A percentile compares a stretch with the other conserved stretches of the same genome.
Conservation (phyloP, 495 filamentous ascomycete species). For the Aspergillus taichungensis region DNA sequence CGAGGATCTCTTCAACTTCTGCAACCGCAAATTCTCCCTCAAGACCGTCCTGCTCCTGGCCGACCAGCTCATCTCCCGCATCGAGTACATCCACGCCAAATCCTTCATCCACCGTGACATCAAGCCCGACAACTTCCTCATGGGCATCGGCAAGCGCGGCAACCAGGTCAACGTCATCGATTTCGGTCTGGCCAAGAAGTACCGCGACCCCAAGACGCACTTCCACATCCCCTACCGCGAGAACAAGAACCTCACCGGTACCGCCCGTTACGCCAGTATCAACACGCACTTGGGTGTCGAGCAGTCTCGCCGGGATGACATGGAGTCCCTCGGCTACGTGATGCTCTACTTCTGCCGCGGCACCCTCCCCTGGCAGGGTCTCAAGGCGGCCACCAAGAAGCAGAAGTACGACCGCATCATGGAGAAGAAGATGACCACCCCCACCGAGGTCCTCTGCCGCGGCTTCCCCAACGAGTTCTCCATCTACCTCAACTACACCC, state of each 20-base stretch:
- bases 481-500: constrained; percentile 99
- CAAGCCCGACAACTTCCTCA: constrained; percentile 99
- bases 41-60: constrained; percentile 99
- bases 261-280: constrained; percentile 97
- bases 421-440: constrained; percentile 99
- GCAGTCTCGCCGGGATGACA: constrained; percentile 98
- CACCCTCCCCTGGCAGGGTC: constrained; percentile 96
- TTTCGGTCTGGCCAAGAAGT: constrained; percentile 99
- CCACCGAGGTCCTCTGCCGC: constrained; percentile 97
- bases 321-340: constrained; percentile 98
- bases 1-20: constrained; percentile 99
- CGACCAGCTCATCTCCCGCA: constrained; percentile 97
- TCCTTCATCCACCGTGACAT: constrained; percentile 99
- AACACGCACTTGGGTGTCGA: constrained; percentile 99
- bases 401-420: constrained; percentile 99
- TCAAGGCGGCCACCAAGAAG: constrained; percentile 99
- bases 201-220: constrained; percentile 98
- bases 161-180: constrained; percentile 99
- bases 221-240: constrained; percentile 99
- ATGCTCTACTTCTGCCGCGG: constrained; percentile 99
- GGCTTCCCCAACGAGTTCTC: constrained; percentile 99
- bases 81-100: constrained; percentile 99
- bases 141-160: constrained; percentile 99
- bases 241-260: constrained; percentile 99
- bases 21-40: constrained; percentile 98